Conservation (phyloP, 257 asterid species). For the Coffea eugenioides region DNA sequence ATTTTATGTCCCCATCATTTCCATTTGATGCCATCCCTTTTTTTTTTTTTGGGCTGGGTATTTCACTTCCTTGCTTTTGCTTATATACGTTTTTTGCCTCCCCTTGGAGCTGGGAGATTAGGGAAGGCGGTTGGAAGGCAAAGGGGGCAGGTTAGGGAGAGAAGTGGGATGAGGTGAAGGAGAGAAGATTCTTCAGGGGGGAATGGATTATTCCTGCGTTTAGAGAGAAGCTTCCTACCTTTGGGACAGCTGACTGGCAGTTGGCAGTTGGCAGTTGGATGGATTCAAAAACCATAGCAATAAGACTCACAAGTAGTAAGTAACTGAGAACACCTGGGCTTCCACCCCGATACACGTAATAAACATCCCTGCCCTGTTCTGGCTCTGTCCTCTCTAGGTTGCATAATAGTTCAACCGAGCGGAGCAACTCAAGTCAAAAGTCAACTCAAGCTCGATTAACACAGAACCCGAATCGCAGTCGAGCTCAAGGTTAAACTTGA, state of each 20-base stretch:
- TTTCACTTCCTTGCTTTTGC: neutral
- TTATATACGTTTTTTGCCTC: no score
- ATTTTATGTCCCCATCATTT: neutral
- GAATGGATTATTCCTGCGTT: constrained; percentile 18
- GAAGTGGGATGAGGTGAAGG: neutral
- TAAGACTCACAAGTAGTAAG: no score
- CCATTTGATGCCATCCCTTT: neutral
- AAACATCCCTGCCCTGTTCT: no score
- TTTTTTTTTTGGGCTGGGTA: neutral
- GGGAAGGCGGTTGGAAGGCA: neutral
- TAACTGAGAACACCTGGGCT: no score
- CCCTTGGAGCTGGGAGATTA: neutral
- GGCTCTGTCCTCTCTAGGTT: no score
- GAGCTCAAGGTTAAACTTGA: no score
- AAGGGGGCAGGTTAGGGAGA: neutral
- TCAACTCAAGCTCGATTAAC: no score
- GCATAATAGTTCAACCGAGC: no score
- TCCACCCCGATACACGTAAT: no score
- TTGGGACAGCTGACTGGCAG: neutral
- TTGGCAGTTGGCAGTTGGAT: neutral
- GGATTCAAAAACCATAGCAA: neutral
- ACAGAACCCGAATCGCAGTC: no score
- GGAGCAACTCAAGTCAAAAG: no score
- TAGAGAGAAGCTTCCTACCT: neutral
- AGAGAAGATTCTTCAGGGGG: constrained; percentile 17